These are phyloP conservation scores for Coccinonectria pachysandricola DNA, from an alignment of 2,329 filamentous ascomycete species.

Conservation along the genomic window DNA sequence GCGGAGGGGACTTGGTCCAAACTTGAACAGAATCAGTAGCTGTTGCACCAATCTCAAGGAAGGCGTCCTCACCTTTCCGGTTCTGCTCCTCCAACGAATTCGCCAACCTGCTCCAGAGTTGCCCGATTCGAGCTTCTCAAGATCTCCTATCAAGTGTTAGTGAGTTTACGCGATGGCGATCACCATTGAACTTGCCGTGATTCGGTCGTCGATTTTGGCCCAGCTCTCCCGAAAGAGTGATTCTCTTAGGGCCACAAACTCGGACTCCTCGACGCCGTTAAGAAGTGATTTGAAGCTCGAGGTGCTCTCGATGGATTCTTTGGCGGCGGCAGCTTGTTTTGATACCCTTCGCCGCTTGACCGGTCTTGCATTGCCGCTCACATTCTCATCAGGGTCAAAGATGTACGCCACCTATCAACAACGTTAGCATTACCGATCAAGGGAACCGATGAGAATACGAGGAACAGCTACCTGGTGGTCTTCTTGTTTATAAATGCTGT, in stretches of 20 bases:
- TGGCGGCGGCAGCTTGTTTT: conserved; percentile 23
- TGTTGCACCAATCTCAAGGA: no score
- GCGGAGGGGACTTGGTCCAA: conserved; percentile 52
- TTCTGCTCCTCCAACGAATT: conserved; percentile 39
- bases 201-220: conserved; percentile 50
- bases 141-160: no score
- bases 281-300: conserved; percentile 42
- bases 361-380: conserved; percentile 29
- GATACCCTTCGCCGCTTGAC: conserved; percentile 48
- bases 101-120: conserved; percentile 47
- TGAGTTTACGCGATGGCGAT: no score
- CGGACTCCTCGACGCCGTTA: conserved; percentile 40
- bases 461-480: conserved; percentile 32
- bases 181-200: conserved; percentile 42
- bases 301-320: conserved; percentile 6
- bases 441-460: background rate
- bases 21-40: no score
- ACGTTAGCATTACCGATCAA: conserved; percentile 7
- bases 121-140: conserved; percentile 50
- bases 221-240: conserved; percentile 53
- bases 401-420: conserved; percentile 47
- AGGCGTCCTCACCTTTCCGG: conserved; percentile 19
- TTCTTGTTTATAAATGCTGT: conserved; percentile 27
- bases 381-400: conserved; percentile 42
- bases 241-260: conserved; percentile 43